Conservation (phyloP, 2,329 filamentous ascomycete genomes). For the Penicillium thymicola region DNA sequence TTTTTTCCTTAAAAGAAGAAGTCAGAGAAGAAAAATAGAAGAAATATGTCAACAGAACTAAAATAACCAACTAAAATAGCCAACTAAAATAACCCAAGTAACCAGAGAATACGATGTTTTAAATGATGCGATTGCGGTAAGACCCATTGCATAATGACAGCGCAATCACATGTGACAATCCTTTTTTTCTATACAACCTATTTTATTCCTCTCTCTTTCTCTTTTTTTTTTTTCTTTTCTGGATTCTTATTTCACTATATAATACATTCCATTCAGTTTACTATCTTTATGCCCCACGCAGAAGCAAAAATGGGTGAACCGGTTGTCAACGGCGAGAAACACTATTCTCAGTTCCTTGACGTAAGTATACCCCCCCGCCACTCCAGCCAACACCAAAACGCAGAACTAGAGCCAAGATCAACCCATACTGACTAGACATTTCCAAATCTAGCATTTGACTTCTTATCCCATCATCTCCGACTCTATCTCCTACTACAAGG, state of each 20-base stretch:
- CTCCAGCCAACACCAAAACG: neutral
- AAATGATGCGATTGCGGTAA: conserved; percentile 18
- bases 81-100: neutral
- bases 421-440: conserved; percentile 20
- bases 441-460: conserved; percentile 64
- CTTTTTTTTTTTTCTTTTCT: neutral
- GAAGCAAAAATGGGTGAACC: conserved; percentile 45
- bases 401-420: neutral
- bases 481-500: conserved; percentile 71
- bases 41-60: conserved; percentile 6
- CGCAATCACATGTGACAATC: conserved; percentile 28
- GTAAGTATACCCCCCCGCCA: conserved; percentile 30
- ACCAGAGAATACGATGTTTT: conserved; percentile 8
- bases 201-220: conserved; percentile 1
- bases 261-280: neutral
- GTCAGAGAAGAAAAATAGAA: neutral
- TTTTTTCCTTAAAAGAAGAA: neutral
- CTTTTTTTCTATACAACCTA: conserved; percentile 8
- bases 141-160: conserved; percentile 20
- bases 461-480: conserved; percentile 83
- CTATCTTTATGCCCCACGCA: conserved; percentile 48
- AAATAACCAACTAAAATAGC: neutral
- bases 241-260: neutral
- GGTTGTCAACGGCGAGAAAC: conserved; percentile 50
- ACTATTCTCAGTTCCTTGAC: conserved; percentile 47